A percentile compares a stretch with the other conserved stretches of the same genome.
Evolutionary conservation across 441 rosid genomes (phyloP).

Genomic region (Populus trichocarpa): DNA sequence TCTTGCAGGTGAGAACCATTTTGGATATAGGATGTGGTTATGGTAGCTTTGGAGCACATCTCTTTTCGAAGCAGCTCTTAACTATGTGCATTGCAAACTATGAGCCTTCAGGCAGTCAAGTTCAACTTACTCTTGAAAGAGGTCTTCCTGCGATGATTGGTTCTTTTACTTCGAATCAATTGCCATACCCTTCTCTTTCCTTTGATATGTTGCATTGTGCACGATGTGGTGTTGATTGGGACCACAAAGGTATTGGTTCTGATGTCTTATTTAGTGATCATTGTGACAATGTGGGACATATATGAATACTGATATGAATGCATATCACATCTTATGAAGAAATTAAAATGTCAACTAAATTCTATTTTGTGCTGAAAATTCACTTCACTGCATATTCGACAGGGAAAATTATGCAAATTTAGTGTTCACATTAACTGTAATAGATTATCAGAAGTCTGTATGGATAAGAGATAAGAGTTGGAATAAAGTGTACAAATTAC

Average conservation of each 20-base stretch:
- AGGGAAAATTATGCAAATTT: neutral
- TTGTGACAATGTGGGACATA: neutral
- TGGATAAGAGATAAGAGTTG: neutral
- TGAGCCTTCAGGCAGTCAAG: constrained; percentile 98
- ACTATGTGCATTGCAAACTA: constrained; percentile 97
- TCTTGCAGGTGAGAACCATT: constrained; percentile 79
- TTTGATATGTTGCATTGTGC: constrained; percentile 98
- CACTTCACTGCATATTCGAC: neutral
- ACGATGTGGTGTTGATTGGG: constrained; percentile 92
- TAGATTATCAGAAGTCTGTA: neutral
- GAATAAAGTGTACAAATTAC: neutral
- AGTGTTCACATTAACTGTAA: neutral
- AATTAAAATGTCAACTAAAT: neutral
- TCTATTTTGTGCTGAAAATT: neutral
- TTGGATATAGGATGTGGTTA: constrained; percentile 98
- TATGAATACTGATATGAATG: neutral
- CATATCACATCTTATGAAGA: neutral
- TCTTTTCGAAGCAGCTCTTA: constrained; percentile 69
- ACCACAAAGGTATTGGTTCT: constrained; percentile 69
- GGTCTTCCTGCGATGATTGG: constrained; percentile 99
- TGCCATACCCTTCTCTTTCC: constrained; percentile 96
- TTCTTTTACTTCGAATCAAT: constrained; percentile 71
- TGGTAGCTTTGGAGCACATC: constrained; percentile 99
- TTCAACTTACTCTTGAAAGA: constrained; percentile 95
- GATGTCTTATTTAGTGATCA: neutral